phyloP scores from a whole-genome alignment of 495 filamentous ascomycete species.

The Amniculicola lignicola region DNA sequence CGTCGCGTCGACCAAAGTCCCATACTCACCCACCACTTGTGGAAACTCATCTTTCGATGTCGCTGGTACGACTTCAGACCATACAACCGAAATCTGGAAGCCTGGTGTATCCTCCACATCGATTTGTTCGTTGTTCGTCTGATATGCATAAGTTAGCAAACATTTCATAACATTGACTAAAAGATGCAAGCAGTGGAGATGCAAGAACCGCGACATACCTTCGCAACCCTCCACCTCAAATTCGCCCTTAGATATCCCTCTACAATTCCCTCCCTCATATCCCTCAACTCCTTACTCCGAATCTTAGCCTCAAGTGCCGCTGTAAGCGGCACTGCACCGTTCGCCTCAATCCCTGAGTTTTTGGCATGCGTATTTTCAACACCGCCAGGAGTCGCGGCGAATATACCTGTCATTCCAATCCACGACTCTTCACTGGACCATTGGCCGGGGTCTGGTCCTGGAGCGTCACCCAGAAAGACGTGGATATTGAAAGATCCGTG shows the following conservation, averaged over 20 bases:
- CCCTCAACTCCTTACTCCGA: constrained; percentile 39
- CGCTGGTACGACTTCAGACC: constrained; percentile 30
- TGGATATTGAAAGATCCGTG: constrained; percentile 55
- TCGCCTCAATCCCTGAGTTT: constrained; percentile 39
- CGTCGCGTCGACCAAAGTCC: constrained; percentile 11
- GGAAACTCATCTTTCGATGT: constrained; percentile 22
- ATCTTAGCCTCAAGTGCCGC: constrained; percentile 48
- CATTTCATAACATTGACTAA: neutral
- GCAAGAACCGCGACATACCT: constrained; percentile 31
- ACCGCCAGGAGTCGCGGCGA: neutral
- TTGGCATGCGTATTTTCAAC: constrained; percentile 5
- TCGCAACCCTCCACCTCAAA: constrained; percentile 44
- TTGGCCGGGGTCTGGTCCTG: constrained; percentile 37
- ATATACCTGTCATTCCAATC: constrained; percentile 54
- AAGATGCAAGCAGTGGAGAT: neutral
- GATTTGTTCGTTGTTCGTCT: constrained; percentile 40
- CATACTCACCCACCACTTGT: constrained; percentile 8
- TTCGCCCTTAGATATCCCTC: constrained; percentile 46
- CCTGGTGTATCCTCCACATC: constrained; percentile 35
- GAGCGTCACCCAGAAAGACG: constrained; percentile 56
- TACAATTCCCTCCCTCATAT: constrained; percentile 45
- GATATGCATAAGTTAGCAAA: neutral
- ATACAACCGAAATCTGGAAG: constrained; percentile 41
- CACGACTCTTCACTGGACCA: constrained; percentile 49
- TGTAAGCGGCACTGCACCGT: constrained; percentile 58